Evolutionary conservation across 495 filamentous ascomycete species (phyloP).

Genomic region (Xylaria cubensis): DNA sequence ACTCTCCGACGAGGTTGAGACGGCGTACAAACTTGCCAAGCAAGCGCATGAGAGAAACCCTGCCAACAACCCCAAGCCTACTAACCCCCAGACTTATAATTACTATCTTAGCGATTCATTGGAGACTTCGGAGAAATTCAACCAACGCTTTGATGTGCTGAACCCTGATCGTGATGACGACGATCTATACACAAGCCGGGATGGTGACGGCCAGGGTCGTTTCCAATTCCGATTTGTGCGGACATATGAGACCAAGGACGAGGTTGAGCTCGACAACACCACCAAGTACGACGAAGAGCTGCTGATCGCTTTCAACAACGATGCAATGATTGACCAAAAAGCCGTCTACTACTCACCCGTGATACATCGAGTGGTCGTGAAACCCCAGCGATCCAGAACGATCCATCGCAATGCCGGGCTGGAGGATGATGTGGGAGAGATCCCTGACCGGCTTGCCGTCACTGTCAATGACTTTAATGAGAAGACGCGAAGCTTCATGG

Average conservation of each 20-base stretch:
- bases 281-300: constrained; percentile 66
- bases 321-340: constrained; percentile 55
- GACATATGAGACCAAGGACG: constrained; percentile 80
- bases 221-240: constrained; percentile 82
- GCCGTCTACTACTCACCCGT: constrained; percentile 93
- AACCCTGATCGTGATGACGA: constrained; percentile 73
- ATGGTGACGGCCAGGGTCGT: constrained; percentile 50
- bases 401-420: constrained; percentile 55
- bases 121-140: constrained; percentile 65
- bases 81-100: constrained; percentile 76
- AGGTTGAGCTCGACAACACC: constrained; percentile 69
- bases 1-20: constrained; percentile 57
- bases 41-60: constrained; percentile 70
- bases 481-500: constrained; percentile 47
- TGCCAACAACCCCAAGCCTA: constrained; percentile 63
- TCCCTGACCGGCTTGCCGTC: constrained; percentile 54
- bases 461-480: constrained; percentile 51
- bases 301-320: constrained; percentile 56
- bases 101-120: constrained; percentile 72
- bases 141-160: constrained; percentile 72
- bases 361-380: constrained; percentile 65
- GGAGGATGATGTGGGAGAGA: constrained; percentile 47
- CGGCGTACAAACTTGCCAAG: constrained; percentile 55
- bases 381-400: constrained; percentile 62
- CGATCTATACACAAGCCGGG: constrained; percentile 66